Evolutionary conservation across 2,329 filamentous ascomycete species (phyloP), one percentile per base, ranked within the genome.

Genomic region (Aspergillus quadrilineatus): DNA sequence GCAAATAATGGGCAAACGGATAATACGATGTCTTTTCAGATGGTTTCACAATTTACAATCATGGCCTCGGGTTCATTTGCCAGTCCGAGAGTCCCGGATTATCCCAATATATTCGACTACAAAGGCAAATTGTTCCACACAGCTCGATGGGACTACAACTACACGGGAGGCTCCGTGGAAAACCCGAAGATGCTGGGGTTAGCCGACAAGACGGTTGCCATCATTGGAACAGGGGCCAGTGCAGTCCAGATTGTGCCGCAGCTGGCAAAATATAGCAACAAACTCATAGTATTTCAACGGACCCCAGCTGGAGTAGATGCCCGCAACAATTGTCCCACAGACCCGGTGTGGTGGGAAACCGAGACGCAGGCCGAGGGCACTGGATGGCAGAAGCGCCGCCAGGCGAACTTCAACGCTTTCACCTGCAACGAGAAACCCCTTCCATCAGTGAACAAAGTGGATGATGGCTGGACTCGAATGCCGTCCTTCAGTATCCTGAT

Each of bases 181-280:
- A 30, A 29, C 12, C 22, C 22, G 9, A 15, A 12, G 22, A 28
- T 45, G 42, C 4, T 6, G 4, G 7, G 14, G 12, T 17, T 45
- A 1, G 26, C 22, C 1, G 71, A 69, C n/a, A 78, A 77, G 56
- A 65, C 64, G 8, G 74, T 80, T 3, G 77, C 66, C 3, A 66
- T 79, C 42, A 69, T 80, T 36, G 78, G 78, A 2, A 80, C 76
- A 0, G 78, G 77, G 9, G 74, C 77, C 8, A 76, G 76, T 12
- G 74, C 70, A 0, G 61, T 80, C 6, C 77, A 79, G 59, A 65
- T 63, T 0, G 65, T 79, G 1, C 77, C 77, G 7, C 59, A 73
- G 10, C 57, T 79, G 2, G 75, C 74, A 1, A 69, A 68, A 42
- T 75, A 65, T 57, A 51, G 55, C 1, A 52, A 55, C 8, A 43